Percentiles rank a stretch among this genome's conserved stretches.
Evolutionary conservation across 345 rosid species (phyloP).

Genomic region (Eucalyptus melliodora): DNA sequence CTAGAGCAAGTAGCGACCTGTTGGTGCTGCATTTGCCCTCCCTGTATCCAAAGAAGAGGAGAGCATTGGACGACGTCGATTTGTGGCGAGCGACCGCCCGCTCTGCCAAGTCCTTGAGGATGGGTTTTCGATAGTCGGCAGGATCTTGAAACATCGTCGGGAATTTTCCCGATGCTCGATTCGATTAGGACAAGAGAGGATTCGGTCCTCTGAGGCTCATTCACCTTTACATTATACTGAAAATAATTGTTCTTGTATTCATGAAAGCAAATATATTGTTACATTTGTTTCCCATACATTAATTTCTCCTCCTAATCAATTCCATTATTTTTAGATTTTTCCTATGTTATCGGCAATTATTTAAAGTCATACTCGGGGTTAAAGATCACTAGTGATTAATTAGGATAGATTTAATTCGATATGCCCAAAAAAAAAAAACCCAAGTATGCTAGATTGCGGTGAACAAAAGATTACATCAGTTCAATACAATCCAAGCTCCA

Average conservation of each 20-base stretch:
- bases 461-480: not conserved
- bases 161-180: not conserved
- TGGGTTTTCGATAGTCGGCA: not conserved
- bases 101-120: not conserved
- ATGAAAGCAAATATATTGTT: not conserved
- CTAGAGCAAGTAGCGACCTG: not conserved
- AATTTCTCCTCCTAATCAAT: not conserved
- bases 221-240: not conserved
- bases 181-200: not conserved
- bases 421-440: accelerated
- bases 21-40: not conserved
- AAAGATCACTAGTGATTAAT: not conserved
- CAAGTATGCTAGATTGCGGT: not conserved
- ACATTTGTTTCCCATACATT: not conserved
- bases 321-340: not conserved
- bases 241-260: not conserved
- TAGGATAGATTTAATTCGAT: not conserved
- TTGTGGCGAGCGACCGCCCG: not conserved
- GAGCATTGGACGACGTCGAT: not conserved
- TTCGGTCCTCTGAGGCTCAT: not conserved
- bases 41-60: not conserved
- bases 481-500: not conserved
- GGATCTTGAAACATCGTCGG: not conserved
- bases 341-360: not conserved
- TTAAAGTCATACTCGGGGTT: too few relatives aligned